Percentiles rank a stretch among this genome's conserved stretches.
These are phyloP conservation scores for Fusarium domesticum DNA, from an alignment of 2,329 filamentous ascomycete species.

Conservation along the genomic window DNA sequence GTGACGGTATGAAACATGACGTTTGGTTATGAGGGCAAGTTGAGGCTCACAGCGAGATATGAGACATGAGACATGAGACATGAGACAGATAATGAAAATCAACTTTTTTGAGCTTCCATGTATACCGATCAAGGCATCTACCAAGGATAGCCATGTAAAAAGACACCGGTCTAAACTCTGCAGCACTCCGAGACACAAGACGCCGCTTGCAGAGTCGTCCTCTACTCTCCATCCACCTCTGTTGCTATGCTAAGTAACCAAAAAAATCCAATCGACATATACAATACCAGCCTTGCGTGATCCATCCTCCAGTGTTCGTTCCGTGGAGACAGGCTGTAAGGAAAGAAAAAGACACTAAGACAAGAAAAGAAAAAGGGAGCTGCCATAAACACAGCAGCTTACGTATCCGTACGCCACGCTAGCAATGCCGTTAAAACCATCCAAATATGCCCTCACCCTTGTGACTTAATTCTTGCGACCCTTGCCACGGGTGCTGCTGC, in stretches of 20 bases:
- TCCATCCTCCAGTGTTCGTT: background rate
- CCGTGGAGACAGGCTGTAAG: background rate
- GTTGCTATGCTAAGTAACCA: background rate
- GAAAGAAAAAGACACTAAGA: background rate
- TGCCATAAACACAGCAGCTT: constrained; percentile 16
- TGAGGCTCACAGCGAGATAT: background rate
- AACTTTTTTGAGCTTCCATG: background rate
- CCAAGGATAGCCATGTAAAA: background rate
- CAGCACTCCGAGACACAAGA: background rate
- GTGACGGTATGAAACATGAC: no score
- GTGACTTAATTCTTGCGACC: constrained; percentile 35
- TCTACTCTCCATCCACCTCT: background rate
- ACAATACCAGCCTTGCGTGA: background rate
- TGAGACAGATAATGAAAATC: background rate
- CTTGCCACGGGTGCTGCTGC: constrained; percentile 49
- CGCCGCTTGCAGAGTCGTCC: background rate
- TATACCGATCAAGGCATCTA: background rate
- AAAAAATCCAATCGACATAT: background rate
- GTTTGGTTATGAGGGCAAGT: no score
- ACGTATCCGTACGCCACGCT: constrained; percentile 29
- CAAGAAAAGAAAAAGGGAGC: constrained; percentile 7
- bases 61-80: background rate
- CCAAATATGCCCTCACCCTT: constrained; percentile 1
- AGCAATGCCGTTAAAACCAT: constrained; percentile 26
- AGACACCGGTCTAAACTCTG: background rate